Percentiles rank a stretch among this genome's conserved stretches.
Evolutionary conservation across 345 rosid genomes (phyloP).

Genomic region (Cardiospermum halicacabum): DNA sequence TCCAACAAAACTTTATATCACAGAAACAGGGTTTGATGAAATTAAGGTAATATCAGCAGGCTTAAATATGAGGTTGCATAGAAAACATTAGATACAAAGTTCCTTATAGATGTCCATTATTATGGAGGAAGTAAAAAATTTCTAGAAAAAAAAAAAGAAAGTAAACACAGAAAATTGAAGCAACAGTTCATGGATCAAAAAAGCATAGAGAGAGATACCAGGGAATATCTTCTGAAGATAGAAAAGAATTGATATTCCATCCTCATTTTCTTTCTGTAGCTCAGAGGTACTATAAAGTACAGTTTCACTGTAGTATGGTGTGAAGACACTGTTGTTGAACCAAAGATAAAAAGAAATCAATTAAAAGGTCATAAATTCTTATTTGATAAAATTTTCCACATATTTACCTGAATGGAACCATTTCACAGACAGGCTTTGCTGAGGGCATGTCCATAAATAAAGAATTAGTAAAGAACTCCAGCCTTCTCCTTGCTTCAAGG

Average conservation of each 20-base stretch:
- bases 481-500: slow-evolving; percentile 97
- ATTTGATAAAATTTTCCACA: not conserved
- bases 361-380: slow-evolving; percentile 7
- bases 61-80: not conserved
- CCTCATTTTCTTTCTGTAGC: slow-evolving; percentile 89
- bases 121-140: not conserved
- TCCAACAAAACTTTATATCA: not conserved
- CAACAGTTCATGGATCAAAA: slow-evolving; percentile 5
- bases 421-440: slow-evolving; percentile 84
- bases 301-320: slow-evolving; percentile 99
- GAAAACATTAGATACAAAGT: not conserved
- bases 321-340: slow-evolving; percentile 69
- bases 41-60: not conserved
- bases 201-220: slow-evolving; percentile 45
- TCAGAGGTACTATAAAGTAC: slow-evolving; percentile 92
- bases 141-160: too few species aligned
- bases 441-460: slow-evolving; percentile 93
- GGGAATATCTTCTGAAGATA: slow-evolving; percentile 99
- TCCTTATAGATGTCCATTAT: not conserved
- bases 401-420: slow-evolving; percentile 76
- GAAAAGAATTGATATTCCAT: slow-evolving; percentile 94
- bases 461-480: slow-evolving; percentile 84
- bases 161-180: not conserved
- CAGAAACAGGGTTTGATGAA: not conserved
- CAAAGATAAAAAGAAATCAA: slow-evolving; percentile 4